Conservation (phyloP, 768 basidiomycete genomes). For the Chalciporus piperatus region DNA sequence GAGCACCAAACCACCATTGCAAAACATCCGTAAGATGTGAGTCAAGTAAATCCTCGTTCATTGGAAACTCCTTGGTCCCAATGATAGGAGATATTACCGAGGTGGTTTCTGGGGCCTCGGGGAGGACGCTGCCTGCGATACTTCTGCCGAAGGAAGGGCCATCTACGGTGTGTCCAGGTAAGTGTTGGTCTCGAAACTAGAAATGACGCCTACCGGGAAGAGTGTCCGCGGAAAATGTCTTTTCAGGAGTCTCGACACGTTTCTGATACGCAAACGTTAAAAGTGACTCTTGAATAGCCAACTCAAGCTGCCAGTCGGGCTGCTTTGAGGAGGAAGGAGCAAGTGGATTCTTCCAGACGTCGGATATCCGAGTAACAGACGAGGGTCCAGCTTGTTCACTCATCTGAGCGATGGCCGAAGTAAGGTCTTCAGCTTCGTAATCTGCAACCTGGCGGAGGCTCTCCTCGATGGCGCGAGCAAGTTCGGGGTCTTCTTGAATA, state of each 20-base stretch:
- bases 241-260: not conserved
- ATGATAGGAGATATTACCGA: conserved; percentile 45
- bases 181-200: not conserved
- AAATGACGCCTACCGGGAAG: conserved; percentile 9
- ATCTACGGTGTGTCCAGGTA: conserved; percentile 8
- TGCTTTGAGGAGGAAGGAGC: not conserved
- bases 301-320: conserved; percentile 23
- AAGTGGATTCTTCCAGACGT: conserved; percentile 10
- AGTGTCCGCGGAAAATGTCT: not conserved
- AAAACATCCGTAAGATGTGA: conserved; percentile 52
- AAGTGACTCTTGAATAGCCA: conserved; percentile 31
- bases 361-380: conserved; percentile 1
- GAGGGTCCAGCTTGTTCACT: conserved; percentile 6
- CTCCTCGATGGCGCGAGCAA: conserved; percentile 46
- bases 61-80: conserved; percentile 58
- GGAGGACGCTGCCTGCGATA: not conserved
- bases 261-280: conserved; percentile 12
- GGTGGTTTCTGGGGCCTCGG: not conserved
- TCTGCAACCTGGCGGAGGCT: conserved; percentile 42
- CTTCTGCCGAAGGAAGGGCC: not conserved
- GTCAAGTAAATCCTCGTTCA: conserved; percentile 54
- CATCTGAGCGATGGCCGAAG: conserved; percentile 5
- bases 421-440: conserved; percentile 3
- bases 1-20: conserved; percentile 72
- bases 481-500: conserved; percentile 39